Evolutionary conservation across 140 eudicot species (phyloP).

Genomic region (Oenanthe javanica): DNA sequence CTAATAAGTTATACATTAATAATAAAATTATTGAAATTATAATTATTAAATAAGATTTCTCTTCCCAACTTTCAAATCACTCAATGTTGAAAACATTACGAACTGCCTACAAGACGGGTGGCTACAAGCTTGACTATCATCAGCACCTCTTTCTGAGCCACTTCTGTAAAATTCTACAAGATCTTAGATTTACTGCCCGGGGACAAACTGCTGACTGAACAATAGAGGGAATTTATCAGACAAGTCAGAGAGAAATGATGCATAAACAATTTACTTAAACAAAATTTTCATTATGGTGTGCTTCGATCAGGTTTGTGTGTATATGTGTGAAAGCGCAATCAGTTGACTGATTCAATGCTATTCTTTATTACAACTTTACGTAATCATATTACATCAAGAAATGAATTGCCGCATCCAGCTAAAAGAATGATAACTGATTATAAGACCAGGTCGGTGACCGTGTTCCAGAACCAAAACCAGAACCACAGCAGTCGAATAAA

Average conservation of each 20-base stretch:
- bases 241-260: not conserved
- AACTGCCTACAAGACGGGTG: no score
- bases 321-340: no score
- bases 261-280: not conserved
- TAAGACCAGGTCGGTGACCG: slow-evolving; percentile 3
- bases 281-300: not conserved
- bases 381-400: slow-evolving; percentile 1
- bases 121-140: no score
- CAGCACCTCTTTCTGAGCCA: no score
- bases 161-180: not conserved
- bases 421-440: slow-evolving; percentile 29
- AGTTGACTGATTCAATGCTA: not conserved
- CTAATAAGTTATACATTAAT: no score
- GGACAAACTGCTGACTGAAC: not conserved
- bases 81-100: no score
- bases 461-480: no score
- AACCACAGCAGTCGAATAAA: slow-evolving; percentile 1
- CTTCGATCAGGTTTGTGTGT: not conserved
- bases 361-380: slow-evolving; percentile 4
- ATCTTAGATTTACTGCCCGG: not conserved
- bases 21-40: no score
- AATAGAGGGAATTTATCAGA: not conserved
- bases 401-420: slow-evolving; percentile 1
- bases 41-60: no score
- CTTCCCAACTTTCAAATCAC: no score